phyloP scores from a whole-genome alignment of 1,284 basidiomycete genomes.

The Rhodotorula sp. region DNA sequence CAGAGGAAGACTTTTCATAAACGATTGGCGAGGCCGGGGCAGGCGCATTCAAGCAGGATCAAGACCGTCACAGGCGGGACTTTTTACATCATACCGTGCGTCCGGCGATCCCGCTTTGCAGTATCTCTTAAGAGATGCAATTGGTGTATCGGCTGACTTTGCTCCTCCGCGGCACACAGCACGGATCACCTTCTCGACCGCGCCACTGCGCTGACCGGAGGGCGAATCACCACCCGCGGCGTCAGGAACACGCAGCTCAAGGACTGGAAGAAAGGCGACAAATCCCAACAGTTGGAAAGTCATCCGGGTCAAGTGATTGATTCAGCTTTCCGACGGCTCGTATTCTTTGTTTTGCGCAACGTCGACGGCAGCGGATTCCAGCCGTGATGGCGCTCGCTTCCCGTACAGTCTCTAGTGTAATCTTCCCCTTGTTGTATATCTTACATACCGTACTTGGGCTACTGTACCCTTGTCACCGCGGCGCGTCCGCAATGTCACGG shows the following conservation, averaged over 20 bases:
- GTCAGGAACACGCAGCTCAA: constrained; percentile 11
- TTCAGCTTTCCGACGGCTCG: constrained; percentile 11
- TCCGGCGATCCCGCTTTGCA: neutral
- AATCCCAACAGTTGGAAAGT: constrained; percentile 5
- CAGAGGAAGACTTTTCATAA: constrained; percentile 27
- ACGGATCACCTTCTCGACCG: constrained; percentile 29
- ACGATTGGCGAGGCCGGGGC: neutral
- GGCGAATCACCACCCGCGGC: constrained; percentile 5
- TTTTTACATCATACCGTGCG: constrained; percentile 21
- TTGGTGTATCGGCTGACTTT: neutral
- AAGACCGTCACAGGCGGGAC: constrained; percentile 23
- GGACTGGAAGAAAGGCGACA: constrained; percentile 9
- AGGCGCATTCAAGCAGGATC: no score
- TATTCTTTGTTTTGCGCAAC: constrained; percentile 41
- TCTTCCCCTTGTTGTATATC: no score
- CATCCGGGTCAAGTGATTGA: neutral
- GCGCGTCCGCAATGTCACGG: no score
- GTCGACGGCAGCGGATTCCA: constrained; percentile 26
- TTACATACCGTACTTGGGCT: no score
- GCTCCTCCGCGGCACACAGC: neutral
- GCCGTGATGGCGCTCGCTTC: no score
- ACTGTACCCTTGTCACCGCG: no score
- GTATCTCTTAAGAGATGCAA: neutral
- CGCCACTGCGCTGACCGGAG: constrained; percentile 20
- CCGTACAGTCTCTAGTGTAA: no score